Base-by-base conservation (phyloP, 495 filamentous ascomycete species). In the Penicillium ucsense region DNA sequence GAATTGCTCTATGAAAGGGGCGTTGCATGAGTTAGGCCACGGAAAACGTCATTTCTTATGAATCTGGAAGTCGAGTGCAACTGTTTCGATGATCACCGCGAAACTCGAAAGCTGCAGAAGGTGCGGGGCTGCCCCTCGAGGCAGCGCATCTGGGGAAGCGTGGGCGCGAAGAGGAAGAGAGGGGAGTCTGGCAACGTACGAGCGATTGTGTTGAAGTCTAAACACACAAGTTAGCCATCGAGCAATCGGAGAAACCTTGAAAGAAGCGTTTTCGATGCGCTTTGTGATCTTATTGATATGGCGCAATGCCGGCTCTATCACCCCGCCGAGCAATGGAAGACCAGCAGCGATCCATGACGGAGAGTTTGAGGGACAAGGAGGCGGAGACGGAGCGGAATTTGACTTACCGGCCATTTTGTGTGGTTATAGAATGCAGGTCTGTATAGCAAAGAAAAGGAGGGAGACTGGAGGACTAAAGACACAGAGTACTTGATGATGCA, bases 1-100 rank as follows among this genome's bases (percentile, higher is more conserved):
- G 68, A 97, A 97, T 58, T 90, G 73, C 52, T 76, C 90, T 96
- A 63, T 58, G 39, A 10, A 9, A 31, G 30, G 5, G 20, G 35
- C 12, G 27, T 31, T 38, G 34, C 34, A 47, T 6, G 12, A 8
- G 54, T 64, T 45, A 65, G 61, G 20, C 20, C 20, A 20, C 1
- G 20, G 20, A 2, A 2, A 20, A 20, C 20, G 2, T 1, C 20
- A 20, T 20, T 2, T 20, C 20, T 20, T 20, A 20, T 20, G 20
- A 20, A 20, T 1, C 2, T 20, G 20, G 20, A 20, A 20, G 20
- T 20, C 20, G 20, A 20, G 20, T 20, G 20, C 20, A 20, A 20
- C 20, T 20, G 20, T 20, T 20, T 20, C 20, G 20, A 20, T 20
- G 20, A 20, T 20, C 20, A 20, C 20, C 20, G 20, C 20, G 20